Conservation (phyloP, 2,329 filamentous ascomycete species). For the Diaporthe australafricana region DNA sequence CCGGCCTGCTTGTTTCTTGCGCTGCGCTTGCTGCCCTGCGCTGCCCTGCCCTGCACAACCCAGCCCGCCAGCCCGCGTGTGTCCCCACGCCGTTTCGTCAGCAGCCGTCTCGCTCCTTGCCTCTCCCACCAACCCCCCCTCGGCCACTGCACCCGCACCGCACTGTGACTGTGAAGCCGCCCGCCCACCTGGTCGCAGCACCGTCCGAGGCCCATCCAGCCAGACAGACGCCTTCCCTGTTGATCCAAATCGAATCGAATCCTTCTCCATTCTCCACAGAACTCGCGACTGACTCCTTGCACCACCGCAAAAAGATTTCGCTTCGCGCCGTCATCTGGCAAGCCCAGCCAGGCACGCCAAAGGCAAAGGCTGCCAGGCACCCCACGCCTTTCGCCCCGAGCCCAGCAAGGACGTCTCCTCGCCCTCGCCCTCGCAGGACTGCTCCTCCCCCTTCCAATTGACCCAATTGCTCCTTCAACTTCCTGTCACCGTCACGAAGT, state of each 20-base stretch:
- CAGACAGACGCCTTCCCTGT: slow-evolving; percentile 28
- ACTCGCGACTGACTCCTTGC: slow-evolving; percentile 31
- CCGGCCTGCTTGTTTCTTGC: slow-evolving; percentile 21
- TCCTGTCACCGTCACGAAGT: slow-evolving; percentile 8
- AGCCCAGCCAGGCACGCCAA: slow-evolving; percentile 15
- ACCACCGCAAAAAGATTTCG: slow-evolving; percentile 29
- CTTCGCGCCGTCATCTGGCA: slow-evolving; percentile 31
- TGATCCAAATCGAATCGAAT: slow-evolving; percentile 35
- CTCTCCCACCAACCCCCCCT: slow-evolving; percentile 8
- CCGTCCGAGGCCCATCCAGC: slow-evolving; percentile 22
- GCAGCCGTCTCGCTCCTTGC: slow-evolving; percentile 17
- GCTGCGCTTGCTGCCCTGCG: slow-evolving; percentile 16
- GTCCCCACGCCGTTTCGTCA: slow-evolving; percentile 24
- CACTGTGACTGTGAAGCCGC: slow-evolving; percentile 27
- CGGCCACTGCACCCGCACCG: slow-evolving; percentile 13
- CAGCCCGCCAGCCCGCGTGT: neutral
- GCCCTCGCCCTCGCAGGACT: slow-evolving; percentile 6
- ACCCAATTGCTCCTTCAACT: slow-evolving; percentile 24
- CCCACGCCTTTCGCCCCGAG: neutral
- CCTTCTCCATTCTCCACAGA: slow-evolving; percentile 31
- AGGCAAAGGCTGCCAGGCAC: too few relatives aligned
- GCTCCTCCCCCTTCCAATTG: slow-evolving; percentile 12
- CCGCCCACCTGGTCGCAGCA: slow-evolving; percentile 33
- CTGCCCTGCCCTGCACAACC: slow-evolving; percentile 1
- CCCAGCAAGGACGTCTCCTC: slow-evolving; percentile 5